Evolutionary conservation across 1,284 basidiomycete genomes (phyloP).

Genomic region (Earliella scabrosa): DNA sequence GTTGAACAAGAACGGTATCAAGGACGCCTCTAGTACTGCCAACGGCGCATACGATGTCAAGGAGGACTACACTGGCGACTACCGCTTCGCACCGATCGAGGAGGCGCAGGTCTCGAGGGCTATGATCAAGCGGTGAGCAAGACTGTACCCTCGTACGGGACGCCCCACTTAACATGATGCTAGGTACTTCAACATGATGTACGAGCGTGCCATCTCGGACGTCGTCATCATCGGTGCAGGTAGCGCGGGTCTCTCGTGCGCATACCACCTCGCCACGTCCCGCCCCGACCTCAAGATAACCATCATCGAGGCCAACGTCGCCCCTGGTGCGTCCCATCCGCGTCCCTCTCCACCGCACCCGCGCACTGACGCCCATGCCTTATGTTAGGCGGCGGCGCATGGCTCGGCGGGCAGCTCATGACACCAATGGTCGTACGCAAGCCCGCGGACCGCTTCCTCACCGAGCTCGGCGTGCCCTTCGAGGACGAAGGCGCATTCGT

Average conservation of each 20-base stretch:
- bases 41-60: constrained; percentile 37
- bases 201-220: constrained; percentile 77
- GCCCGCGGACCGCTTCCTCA: constrained; percentile 78
- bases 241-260: constrained; percentile 80
- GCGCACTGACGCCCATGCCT: not conserved
- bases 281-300: constrained; percentile 82
- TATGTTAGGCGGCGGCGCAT: constrained; percentile 68
- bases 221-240: constrained; percentile 84
- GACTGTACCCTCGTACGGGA: not conserved
- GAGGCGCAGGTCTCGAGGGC: constrained; percentile 80
- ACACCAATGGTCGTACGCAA: constrained; percentile 87
- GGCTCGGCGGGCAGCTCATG: constrained; percentile 87
- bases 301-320: constrained; percentile 82
- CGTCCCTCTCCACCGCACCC: not conserved
- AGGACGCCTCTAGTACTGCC: constrained; percentile 9
- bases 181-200: constrained; percentile 76
- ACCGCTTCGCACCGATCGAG: constrained; percentile 74
- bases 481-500: constrained; percentile 85
- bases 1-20: constrained; percentile 29
- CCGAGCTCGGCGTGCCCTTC: constrained; percentile 76
- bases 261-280: constrained; percentile 71
- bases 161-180: not conserved
- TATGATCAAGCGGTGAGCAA: constrained; percentile 73
- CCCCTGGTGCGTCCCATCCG: constrained; percentile 46
- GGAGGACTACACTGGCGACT: constrained; percentile 64